These are phyloP conservation scores for Yamadazyma blattariae DNA, from an alignment of 1,139 yeast species.

Conservation along the genomic window DNA sequence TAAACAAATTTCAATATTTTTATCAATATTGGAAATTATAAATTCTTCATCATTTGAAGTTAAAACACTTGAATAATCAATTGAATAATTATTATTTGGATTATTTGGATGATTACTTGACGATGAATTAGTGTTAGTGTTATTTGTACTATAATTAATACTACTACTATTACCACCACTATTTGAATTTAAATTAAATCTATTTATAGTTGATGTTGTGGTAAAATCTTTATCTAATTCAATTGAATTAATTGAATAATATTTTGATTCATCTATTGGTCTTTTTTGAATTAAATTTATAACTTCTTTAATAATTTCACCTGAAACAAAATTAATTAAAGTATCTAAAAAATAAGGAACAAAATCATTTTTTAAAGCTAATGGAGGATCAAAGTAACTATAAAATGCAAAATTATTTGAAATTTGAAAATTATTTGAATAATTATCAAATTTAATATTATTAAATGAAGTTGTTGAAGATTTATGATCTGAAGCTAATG, in stretches of 20 bases:
- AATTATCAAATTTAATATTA: constrained; percentile 12
- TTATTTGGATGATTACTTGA: background rate
- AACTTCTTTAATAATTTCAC: constrained; percentile 20
- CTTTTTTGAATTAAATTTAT: constrained; percentile 20
- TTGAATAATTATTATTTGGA: too few species aligned
- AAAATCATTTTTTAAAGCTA: constrained; percentile 14
- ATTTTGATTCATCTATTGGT: constrained; percentile 14
- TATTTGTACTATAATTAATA: too few species aligned
- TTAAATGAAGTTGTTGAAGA: background rate
- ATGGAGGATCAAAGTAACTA: constrained; percentile 23
- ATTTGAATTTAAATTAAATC: background rate
- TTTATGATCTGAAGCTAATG: too few species aligned
- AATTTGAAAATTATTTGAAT: constrained; percentile 15
- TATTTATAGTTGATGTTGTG: too few species aligned
- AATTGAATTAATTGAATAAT: constrained; percentile 2
- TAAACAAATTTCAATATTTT: constrained; percentile 19
- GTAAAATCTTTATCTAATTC: background rate
- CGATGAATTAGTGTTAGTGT: background rate
- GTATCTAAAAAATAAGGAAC: constrained; percentile 19
- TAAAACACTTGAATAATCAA: background rate
- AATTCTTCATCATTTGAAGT: background rate
- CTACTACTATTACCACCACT: background rate
- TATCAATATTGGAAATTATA: constrained; percentile 13
- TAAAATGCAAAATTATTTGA: constrained; percentile 21
- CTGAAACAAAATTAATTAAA: constrained; percentile 20